These are phyloP conservation scores for Arachis monticola DNA, from an alignment of 331 rosid genomes.

Conservation along the genomic window DNA sequence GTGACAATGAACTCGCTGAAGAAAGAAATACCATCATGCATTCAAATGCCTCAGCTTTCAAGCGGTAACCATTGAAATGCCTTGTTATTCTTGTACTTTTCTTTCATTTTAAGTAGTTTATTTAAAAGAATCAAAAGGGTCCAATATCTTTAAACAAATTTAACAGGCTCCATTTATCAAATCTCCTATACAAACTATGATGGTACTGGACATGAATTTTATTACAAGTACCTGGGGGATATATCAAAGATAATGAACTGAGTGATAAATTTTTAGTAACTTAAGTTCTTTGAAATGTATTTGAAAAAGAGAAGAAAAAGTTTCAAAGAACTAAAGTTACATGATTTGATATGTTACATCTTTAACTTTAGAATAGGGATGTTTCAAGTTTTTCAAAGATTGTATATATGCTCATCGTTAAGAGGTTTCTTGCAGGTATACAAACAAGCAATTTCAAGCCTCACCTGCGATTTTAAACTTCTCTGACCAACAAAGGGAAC, in stretches of 20 bases:
- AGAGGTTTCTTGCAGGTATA: conserved; percentile 65
- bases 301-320: background rate
- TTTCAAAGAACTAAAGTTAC: background rate
- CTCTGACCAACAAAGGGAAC: conserved; percentile 55
- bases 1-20: conserved; percentile 58
- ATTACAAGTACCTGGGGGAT: background rate
- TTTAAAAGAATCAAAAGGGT: conserved; percentile 13
- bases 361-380: too few relatives aligned
- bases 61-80: conserved; percentile 56
- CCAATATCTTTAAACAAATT: conserved; percentile 1
- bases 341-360: too few relatives aligned
- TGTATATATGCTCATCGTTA: conserved; percentile 32
- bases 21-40: conserved; percentile 68
- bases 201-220: background rate
- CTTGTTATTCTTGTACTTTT: conserved; percentile 8
- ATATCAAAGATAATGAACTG: background rate
- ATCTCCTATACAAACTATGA: background rate
- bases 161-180: background rate
- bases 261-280: conserved; percentile 17
- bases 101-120: conserved; percentile 4
- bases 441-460: conserved; percentile 60
- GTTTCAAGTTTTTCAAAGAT: background rate
- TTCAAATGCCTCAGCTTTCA: conserved; percentile 87
- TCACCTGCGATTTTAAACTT: conserved; percentile 45
- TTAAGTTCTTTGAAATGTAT: background rate